These are phyloP conservation scores for Trichoderma arundinaceum DNA, from an alignment of 2,329 filamentous ascomycete species.

Conservation along the genomic window DNA sequence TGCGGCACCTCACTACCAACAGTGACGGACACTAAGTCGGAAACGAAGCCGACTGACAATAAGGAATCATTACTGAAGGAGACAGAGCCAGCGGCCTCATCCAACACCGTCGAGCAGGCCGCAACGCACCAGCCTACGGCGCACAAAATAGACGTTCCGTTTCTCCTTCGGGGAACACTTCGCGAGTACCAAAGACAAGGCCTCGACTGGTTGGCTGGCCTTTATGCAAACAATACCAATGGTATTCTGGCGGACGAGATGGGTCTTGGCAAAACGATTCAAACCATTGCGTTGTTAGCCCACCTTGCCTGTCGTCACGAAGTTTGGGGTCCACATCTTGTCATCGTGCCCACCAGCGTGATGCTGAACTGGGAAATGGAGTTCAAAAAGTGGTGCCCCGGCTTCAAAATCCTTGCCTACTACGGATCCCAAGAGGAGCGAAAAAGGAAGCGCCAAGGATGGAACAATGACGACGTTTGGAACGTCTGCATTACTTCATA, in stretches of 20 bases:
- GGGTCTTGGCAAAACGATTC: constrained; percentile 97
- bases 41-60: constrained; percentile 49
- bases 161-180: constrained; percentile 83
- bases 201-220: constrained; percentile 93
- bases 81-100: constrained; percentile 39
- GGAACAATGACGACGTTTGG: constrained; percentile 92
- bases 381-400: constrained; percentile 98
- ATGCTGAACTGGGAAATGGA: constrained; percentile 99
- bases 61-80: neutral
- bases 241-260: constrained; percentile 98
- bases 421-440: constrained; percentile 94
- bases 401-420: constrained; percentile 97
- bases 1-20: neutral
- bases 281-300: constrained; percentile 92
- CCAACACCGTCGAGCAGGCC: constrained; percentile 46
- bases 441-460: constrained; percentile 86
- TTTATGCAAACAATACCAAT: constrained; percentile 92
- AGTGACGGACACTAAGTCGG: constrained; percentile 47
- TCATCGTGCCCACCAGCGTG: constrained; percentile 96
- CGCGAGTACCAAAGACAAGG: constrained; percentile 97
- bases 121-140: constrained; percentile 35
- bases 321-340: constrained; percentile 94
- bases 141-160: constrained; percentile 75
- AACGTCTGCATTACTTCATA: constrained; percentile 99
- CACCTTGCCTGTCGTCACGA: constrained; percentile 89